Evolutionary conservation across 164 flowering plant genomes (phyloP), one percentile per base, ranked within the genome.

Genomic region (Annona cherimola): DNA sequence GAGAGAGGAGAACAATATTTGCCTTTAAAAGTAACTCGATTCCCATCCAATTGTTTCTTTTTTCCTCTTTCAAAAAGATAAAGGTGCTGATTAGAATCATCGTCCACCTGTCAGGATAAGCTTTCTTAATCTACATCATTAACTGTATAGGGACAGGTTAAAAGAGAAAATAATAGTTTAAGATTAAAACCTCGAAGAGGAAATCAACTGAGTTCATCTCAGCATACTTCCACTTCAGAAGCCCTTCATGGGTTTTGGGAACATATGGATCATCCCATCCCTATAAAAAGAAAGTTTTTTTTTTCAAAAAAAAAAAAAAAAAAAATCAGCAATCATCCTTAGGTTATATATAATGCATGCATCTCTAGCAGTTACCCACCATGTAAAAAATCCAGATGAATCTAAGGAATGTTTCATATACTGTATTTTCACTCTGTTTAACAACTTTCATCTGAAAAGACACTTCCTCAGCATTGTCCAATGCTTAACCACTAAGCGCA

Each of bases 261-360:
- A 87, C 85, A 75, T 94, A 94, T 67, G 97, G 90, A 86, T 92
- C 97, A 79, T 92, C 99, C 99, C 99, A 96, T 43, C 98, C 97
- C 99, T 93, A 76, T 76, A 64, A 81, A 40, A 73, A 45, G 42
- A 67, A 62, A 3, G 12, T 50, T 50, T 26, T 26, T 26, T 26
- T 26, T 26, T 26, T 26, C 35, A 26, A 26, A 26, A 26, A 26
- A 26, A 26, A 26, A 26, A 26, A 0, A 1, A 59, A 61, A 61
- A 19, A 19, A 18, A 61, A 64, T 40, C 20, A 64, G 19, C 0
- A 61, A 64, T 50, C 45, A 62, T 50, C 57, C 9, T 3, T 16
- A 16, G 3, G 14, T 50, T 9, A 50, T 50, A 0, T 50, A 50
- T 50, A 50, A 50, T 50, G 57, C 57, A 50, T 50, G 5, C 9